phyloP scores from a whole-genome alignment of 495 filamentous ascomycete genomes.

The Talaromyces stipitatus region DNA sequence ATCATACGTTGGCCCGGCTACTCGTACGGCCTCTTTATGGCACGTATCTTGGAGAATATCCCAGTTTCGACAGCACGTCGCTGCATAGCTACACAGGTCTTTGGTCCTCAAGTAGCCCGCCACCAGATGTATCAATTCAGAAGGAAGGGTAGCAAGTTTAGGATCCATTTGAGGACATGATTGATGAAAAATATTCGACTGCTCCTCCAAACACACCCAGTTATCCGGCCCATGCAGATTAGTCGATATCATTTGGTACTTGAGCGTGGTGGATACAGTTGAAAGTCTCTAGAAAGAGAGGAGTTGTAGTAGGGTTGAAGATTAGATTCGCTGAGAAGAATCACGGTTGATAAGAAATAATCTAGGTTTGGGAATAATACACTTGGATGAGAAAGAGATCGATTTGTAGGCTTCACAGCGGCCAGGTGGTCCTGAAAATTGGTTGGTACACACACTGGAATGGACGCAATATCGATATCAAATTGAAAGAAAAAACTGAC shows the following conservation, averaged over 20 bases:
- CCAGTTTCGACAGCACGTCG: background rate
- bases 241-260: background rate
- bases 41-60: background rate
- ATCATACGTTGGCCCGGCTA: background rate
- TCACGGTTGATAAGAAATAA: background rate
- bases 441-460: background rate
- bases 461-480: background rate
- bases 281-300: background rate
- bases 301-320: background rate
- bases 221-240: background rate
- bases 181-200: background rate
- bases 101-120: background rate
- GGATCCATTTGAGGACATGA: background rate
- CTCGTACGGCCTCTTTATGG: background rate
- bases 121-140: background rate
- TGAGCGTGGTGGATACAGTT: background rate
- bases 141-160: background rate
- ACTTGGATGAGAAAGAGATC: background rate
- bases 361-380: background rate
- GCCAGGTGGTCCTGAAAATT: background rate
- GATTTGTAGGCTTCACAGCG: background rate
- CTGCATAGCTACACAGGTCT: background rate
- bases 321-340: background rate
- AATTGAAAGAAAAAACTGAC: background rate
- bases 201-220: background rate